A percentile compares a stretch with the other conserved stretches of the same genome.
Conservation (phyloP, 208 protist genomes). For the Acanthamoeba quina region DNA sequence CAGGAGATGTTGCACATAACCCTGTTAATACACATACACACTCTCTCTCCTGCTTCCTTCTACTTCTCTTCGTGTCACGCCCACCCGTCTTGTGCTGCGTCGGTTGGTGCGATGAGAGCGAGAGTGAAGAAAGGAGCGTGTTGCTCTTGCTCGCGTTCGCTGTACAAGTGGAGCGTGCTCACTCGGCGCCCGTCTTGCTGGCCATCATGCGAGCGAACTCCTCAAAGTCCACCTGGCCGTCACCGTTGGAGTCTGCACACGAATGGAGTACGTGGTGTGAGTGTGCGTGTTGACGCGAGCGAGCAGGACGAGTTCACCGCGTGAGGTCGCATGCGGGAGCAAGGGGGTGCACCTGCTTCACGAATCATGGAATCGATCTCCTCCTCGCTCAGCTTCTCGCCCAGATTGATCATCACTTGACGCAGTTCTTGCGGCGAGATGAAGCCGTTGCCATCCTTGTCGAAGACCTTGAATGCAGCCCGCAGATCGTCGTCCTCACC, state of each 20-base stretch:
- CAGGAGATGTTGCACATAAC: slow-evolving; percentile 53
- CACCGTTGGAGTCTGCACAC: slow-evolving; percentile 87
- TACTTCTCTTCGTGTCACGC: too few relatives aligned
- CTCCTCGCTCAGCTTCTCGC: slow-evolving; percentile 92
- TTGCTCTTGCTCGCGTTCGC: not conserved
- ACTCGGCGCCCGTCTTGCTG: slow-evolving; percentile 3
- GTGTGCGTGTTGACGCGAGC: not conserved
- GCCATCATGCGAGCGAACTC: slow-evolving; percentile 92
- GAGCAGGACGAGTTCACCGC: not conserved
- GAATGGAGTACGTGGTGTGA: not conserved
- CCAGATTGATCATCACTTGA: slow-evolving; percentile 92
- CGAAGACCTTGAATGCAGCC: slow-evolving; percentile 90
- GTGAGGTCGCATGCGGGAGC: not conserved
- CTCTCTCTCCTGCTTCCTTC: too few relatives aligned
- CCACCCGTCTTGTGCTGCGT: too few relatives aligned
- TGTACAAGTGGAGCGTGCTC: not conserved
- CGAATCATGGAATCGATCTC: slow-evolving; percentile 93
- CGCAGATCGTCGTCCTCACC: slow-evolving; percentile 88
- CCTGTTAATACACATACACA: slow-evolving; percentile 13
- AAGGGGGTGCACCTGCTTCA: slow-evolving; percentile 81
- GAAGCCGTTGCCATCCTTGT: slow-evolving; percentile 88
- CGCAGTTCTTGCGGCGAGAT: slow-evolving; percentile 90
- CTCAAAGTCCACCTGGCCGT: slow-evolving; percentile 91
- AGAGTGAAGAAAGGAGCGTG: not conserved
- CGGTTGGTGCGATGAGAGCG: not conserved